These are phyloP conservation scores for Musa schizocarpa DNA, from an alignment of 176 grass and related monocot species.

Conservation along the genomic window DNA sequence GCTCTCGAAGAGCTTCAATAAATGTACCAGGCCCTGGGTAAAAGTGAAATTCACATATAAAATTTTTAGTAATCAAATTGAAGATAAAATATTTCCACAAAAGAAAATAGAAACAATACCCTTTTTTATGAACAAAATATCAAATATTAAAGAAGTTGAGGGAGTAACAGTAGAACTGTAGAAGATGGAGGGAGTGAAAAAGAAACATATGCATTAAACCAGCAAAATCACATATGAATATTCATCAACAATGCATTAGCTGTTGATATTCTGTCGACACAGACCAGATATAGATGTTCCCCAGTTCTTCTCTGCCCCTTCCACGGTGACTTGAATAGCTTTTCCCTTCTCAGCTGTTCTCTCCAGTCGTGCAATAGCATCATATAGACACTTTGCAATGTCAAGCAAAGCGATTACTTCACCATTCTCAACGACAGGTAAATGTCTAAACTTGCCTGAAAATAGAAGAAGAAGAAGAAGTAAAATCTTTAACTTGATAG, in stretches of 20 bases:
- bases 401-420: slow-evolving; percentile 81
- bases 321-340: slow-evolving; percentile 24
- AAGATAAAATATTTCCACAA: neutral
- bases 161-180: neutral
- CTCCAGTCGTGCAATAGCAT: slow-evolving; percentile 64
- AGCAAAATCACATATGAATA: neutral
- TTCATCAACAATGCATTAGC: neutral
- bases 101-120: neutral
- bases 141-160: neutral
- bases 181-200: neutral
- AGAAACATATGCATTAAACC: neutral
- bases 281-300: slow-evolving; percentile 25
- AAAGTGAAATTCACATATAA: neutral
- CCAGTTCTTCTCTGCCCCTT: slow-evolving; percentile 55
- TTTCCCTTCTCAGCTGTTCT: slow-evolving; percentile 57
- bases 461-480: neutral
- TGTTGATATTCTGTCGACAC: neutral
- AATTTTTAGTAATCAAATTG: neutral
- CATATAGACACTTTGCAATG: slow-evolving; percentile 73
- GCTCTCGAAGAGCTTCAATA: slow-evolving; percentile 53
- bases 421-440: slow-evolving; percentile 84
- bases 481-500: neutral
- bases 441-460: slow-evolving; percentile 73
- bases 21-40: slow-evolving; percentile 28
- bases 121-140: neutral